Evolutionary conservation across 768 basidiomycete genomes (phyloP).

Genomic region (Neoboletus magnificus): DNA sequence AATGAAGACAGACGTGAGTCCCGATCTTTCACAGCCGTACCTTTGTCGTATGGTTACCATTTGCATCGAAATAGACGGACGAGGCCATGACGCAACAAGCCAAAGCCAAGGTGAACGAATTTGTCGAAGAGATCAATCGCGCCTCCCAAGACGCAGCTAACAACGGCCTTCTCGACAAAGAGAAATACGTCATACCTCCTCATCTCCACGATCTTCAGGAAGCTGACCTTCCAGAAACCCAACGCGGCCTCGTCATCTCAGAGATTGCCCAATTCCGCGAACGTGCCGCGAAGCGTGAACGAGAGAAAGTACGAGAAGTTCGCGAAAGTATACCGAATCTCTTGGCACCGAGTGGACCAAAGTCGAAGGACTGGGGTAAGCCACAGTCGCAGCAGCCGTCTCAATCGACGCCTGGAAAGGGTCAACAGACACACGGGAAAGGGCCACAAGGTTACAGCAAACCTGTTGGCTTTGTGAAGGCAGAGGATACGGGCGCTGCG

Average conservation of each 20-base stretch:
- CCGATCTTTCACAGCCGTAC: not conserved
- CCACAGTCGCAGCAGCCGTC: constrained; percentile 35
- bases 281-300: constrained; percentile 85
- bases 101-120: constrained; percentile 57
- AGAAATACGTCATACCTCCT: constrained; percentile 90
- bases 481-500: constrained; percentile 46
- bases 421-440: constrained; percentile 56
- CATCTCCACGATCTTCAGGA: constrained; percentile 96
- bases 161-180: constrained; percentile 72
- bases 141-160: constrained; percentile 72
- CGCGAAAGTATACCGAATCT: constrained; percentile 53
- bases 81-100: constrained; percentile 62
- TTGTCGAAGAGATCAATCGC: constrained; percentile 70
- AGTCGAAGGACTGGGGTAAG: constrained; percentile 77
- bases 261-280: constrained; percentile 97
- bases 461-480: constrained; percentile 81
- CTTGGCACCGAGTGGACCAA: constrained; percentile 65
- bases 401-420: constrained; percentile 34
- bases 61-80: constrained; percentile 50
- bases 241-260: constrained; percentile 88
- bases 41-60: not conserved
- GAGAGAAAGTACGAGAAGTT: constrained; percentile 83
- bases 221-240: constrained; percentile 92
- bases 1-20: constrained; percentile 76
- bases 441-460: constrained; percentile 75